Base-by-base conservation (phyloP, 2,329 filamentous ascomycete species). In the Claviceps spartinae region DNA sequence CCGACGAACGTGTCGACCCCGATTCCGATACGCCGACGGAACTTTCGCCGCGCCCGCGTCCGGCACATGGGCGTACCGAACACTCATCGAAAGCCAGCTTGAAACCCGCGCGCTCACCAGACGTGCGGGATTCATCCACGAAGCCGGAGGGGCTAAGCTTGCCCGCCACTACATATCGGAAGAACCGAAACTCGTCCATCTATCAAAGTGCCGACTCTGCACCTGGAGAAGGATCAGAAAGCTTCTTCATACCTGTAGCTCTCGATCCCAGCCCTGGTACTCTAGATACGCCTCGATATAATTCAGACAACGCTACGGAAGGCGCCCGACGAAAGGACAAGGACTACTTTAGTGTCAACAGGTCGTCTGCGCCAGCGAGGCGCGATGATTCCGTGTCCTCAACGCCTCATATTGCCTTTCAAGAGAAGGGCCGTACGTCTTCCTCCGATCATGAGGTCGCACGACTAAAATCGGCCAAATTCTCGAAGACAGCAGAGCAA, bases 321-420 rank as follows among this genome's bases (percentile, higher is more conserved):
- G 54, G 67, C 37, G 65, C 67, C 41, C 75, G 72, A 62, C 69
- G 67, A 51, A 74, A 72, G 56, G 74, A 79, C 24, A 77, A 73
- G 55, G 82, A 86, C 57, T 84, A 84, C 58, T 84, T 83, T 61
- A 70, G 65, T 49, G 60, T 68, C 5, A 55, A 69, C 37, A 76
- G 73, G 62, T 62, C 67, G n/a, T 58, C 65, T 2, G 58, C 68
- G 16, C 57, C 66, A 3, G 73, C 78, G 49, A 75, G 68, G 58
- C 73, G 72, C 47, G 62, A 61, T 16, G 76, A 77, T 44, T 76
- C 75, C 1, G 70, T 72, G 52, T 65, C 71, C 54, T 78, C 82
- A 2, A 89, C 87, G 16, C 88, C 89, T n/a, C 89, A 95, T 62
- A 95, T 95, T 60, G 86, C 88, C 22, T 94, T 89, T 64, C 88